Evolutionary conservation across 2,329 filamentous ascomycete species (phyloP), one percentile per base, ranked within the genome.

Genomic region (Colletotrichum magnum): DNA sequence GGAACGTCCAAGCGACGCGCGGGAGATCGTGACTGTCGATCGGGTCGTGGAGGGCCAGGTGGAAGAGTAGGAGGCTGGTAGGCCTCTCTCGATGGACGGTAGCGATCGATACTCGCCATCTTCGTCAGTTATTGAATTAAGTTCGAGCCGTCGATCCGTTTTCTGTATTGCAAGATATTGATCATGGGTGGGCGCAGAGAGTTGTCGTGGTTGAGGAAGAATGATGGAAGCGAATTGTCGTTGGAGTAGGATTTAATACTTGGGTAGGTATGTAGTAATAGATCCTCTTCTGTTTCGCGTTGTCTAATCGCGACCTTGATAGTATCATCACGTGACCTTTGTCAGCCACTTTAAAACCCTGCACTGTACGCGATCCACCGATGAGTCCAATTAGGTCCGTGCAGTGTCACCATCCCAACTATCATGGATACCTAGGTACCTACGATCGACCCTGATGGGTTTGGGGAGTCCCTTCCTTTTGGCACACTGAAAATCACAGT

Each of bases 101-200:
- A 90, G 75, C 86, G 81, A 76, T 89, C 87, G 78, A 90, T 85
- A 77, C 86, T 89, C 72, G 87, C 88, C 88, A 90, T 90, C 74
- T 75, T 73, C 72, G 61, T 59, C 39, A 36, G 13, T 24, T 52
- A 43, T 36, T 61, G 52, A 12, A 24, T 47, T 54, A 13, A 39
- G 28, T 48, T 18, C 36, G 39, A 13, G 36, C 58, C 39, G 41
- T 47, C 64, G n/a, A 58, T 56, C 36, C 28, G 52, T 58, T 39
- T 16, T 18, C 32, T 36, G 26, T 21, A 41, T 21, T 32, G 21
- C 15, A 41, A 43, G 56, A 71, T 58, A 28, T 48, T 66, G 59
- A 10, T 64, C 69, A 71, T 64, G 51, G 54, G 59, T 26, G 57
- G 28, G 53, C 51, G 66, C 43, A 41, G 62, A 36, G 52, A 24